Evolutionary conservation across 192 early-diverging fungal species (phyloP).

Genomic region (Backusella parvicylindrica): DNA sequence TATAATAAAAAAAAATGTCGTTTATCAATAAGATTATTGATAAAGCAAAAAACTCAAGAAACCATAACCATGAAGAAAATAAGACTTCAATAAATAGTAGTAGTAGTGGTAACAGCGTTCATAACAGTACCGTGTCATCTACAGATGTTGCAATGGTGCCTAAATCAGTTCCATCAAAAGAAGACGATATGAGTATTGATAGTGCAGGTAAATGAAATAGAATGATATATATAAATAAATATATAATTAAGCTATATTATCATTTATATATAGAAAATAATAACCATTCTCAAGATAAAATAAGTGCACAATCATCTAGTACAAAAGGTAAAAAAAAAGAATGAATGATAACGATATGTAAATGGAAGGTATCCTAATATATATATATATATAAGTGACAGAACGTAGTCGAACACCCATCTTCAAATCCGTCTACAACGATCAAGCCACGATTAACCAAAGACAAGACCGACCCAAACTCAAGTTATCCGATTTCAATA

Average conservation of each 20-base stretch:
- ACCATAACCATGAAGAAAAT: conserved; percentile 1
- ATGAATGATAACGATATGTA: not conserved
- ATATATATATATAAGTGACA: not conserved
- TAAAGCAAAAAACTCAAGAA: conserved; percentile 19
- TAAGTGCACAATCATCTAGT: not conserved
- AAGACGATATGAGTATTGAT: not conserved
- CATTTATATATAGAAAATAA: not conserved
- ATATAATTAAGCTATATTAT: not conserved
- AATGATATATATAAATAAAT: not conserved
- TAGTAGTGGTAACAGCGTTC: not conserved
- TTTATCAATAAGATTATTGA: conserved; percentile 36
- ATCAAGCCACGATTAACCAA: conserved; percentile 24
- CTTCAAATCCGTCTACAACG: conserved; percentile 24
- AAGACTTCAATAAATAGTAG: not conserved
- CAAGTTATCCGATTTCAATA: conserved; percentile 76
- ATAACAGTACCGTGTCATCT: not conserved
- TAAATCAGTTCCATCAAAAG: conserved; percentile 11
- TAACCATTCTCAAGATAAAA: not conserved
- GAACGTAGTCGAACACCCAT: not conserved
- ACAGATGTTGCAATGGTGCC: conserved; percentile 4
- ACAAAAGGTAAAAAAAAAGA: not conserved
- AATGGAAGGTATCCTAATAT: not conserved
- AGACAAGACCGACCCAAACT: conserved; percentile 45
- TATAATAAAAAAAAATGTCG: conserved; percentile 19
- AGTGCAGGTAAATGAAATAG: not conserved